Evolutionary conservation across 2,329 filamentous ascomycete species (phyloP).

Genomic region (Fusarium cyanostomum): DNA sequence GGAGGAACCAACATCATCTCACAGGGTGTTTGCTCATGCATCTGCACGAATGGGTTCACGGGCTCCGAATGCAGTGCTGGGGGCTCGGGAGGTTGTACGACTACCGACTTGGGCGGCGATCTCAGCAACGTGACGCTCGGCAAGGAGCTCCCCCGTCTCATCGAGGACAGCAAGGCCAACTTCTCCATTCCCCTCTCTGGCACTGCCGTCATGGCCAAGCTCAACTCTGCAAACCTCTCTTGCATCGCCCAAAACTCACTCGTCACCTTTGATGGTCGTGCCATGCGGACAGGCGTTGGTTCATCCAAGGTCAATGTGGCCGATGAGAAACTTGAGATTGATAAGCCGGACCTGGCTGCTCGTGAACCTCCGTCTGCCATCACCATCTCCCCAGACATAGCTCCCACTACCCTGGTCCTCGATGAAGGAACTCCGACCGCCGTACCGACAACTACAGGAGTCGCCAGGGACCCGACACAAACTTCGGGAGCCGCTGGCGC

Average conservation of each 20-base stretch:
- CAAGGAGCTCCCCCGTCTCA: slow-evolving; percentile 77
- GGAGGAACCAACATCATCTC: slow-evolving; percentile 80
- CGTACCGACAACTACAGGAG: slow-evolving; percentile 19
- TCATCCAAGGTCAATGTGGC: slow-evolving; percentile 41
- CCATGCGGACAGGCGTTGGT: slow-evolving; percentile 48
- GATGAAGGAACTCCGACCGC: slow-evolving; percentile 33
- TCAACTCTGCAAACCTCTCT: slow-evolving; percentile 78
- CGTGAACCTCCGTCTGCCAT: slow-evolving; percentile 25
- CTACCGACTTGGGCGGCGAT: slow-evolving; percentile 55
- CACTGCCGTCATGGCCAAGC: slow-evolving; percentile 75
- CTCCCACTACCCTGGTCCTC: slow-evolving; percentile 33
- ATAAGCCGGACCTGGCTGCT: slow-evolving; percentile 14
- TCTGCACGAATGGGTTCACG: slow-evolving; percentile 90
- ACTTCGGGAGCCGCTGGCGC: slow-evolving; percentile 19
- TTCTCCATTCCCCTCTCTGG: slow-evolving; percentile 81
- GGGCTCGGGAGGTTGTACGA: slow-evolving; percentile 62
- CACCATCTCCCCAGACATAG: slow-evolving; percentile 31
- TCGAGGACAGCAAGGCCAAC: slow-evolving; percentile 70
- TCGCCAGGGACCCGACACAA: slow-evolving; percentile 7
- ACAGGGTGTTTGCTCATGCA: slow-evolving; percentile 78
- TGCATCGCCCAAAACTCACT: slow-evolving; percentile 89
- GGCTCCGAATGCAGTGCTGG: slow-evolving; percentile 61
- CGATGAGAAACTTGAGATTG: slow-evolving; percentile 24
- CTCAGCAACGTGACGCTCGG: slow-evolving; percentile 80
- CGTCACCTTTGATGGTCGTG: slow-evolving; percentile 78